phyloP scores from a whole-genome alignment of 2,329 filamentous ascomycete species.

The Botrytis sinoallii region DNA sequence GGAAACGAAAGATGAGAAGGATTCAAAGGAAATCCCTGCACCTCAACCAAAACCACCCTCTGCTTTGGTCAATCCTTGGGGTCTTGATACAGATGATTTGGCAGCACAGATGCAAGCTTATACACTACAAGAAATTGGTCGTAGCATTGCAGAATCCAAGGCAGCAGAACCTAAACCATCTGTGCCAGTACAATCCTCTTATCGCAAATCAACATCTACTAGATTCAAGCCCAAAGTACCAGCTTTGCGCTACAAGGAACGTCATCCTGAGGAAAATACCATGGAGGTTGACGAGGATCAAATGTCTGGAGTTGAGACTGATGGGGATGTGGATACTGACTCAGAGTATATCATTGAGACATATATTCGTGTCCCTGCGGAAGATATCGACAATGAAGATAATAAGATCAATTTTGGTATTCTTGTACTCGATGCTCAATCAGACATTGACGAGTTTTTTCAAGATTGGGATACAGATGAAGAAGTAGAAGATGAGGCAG shows the following conservation, averaged over 20 bases:
- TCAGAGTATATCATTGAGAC: conserved; percentile 63
- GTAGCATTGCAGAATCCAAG: conserved; percentile 30
- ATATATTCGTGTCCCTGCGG: conserved; percentile 58
- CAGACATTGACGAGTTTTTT: conserved; percentile 55
- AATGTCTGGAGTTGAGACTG: conserved; percentile 41
- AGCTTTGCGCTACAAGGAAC: conserved; percentile 52
- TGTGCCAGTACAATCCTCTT: conserved; percentile 16
- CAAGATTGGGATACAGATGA: conserved; percentile 56
- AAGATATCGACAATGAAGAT: conserved; percentile 52
- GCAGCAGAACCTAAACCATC: conserved; percentile 20
- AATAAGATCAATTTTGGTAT: conserved; percentile 47
- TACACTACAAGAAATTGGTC: conserved; percentile 55
- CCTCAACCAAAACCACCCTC: conserved; percentile 18
- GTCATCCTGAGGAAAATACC: conserved; percentile 46
- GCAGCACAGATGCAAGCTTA: conserved; percentile 56
- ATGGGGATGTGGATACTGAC: conserved; percentile 47
- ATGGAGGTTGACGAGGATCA: conserved; percentile 24
- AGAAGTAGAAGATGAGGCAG: conserved; percentile 60
- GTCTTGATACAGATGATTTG: conserved; percentile 43
- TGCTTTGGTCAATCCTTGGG: conserved; percentile 40
- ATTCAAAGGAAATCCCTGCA: background rate
- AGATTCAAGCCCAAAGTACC: conserved; percentile 57
- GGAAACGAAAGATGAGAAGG: background rate
- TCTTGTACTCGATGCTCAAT: conserved; percentile 36
- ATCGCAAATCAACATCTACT: conserved; percentile 27